phyloP scores from a whole-genome alignment of 768 basidiomycete species.

The Inosperma sp. region DNA sequence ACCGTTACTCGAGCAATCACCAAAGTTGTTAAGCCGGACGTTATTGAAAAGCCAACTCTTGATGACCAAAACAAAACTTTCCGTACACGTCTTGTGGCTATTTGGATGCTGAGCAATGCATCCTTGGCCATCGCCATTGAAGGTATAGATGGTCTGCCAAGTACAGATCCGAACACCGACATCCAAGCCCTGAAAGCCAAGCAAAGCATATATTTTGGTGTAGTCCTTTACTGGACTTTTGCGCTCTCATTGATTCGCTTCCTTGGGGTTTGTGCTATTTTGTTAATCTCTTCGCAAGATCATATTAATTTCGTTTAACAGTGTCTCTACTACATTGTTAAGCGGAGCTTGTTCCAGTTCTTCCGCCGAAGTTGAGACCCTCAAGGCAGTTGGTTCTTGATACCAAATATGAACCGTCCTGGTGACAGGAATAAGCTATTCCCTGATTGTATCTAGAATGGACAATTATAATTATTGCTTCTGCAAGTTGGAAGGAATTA shows the following conservation, averaged over 20 bases:
- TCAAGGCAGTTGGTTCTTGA: no score
- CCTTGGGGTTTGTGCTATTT: conserved; percentile 53
- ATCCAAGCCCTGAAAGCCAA: conserved; percentile 37
- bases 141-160: conserved; percentile 62
- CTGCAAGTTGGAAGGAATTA: no score
- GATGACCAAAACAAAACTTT: conserved; percentile 92
- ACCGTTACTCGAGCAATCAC: conserved; percentile 85
- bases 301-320: conserved; percentile 25
- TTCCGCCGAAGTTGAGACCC: conserved; percentile 70
- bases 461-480: no score
- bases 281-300: conserved; percentile 3
- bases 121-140: conserved; percentile 68
- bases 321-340: conserved; percentile 83
- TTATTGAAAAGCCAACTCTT: conserved; percentile 70
- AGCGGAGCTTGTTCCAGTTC: conserved; percentile 75
- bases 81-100: conserved; percentile 80
- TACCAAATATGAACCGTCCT: no score
- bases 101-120: conserved; percentile 76
- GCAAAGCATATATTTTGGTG: conserved; percentile 59
- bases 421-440: no score
- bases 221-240: conserved; percentile 81
- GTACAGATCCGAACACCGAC: conserved; percentile 34
- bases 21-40: conserved; percentile 63
- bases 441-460: no score
- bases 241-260: conserved; percentile 68